Evolutionary conservation across 2,329 filamentous ascomycete species (phyloP), one percentile per base, ranked within the genome.

Genomic region (Aureobasidium zeae): DNA sequence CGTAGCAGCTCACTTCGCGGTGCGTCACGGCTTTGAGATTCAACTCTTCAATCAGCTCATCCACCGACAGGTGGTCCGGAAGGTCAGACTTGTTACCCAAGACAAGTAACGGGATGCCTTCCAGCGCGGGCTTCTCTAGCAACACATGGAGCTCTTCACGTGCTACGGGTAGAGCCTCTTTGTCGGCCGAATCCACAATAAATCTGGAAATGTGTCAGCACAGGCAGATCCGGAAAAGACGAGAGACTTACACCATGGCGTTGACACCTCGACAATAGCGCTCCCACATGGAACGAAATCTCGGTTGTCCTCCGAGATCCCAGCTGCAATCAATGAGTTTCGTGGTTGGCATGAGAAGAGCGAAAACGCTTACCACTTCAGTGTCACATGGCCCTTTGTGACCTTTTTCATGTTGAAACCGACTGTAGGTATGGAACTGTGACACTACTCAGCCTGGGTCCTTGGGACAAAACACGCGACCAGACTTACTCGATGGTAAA

Each of bases 381-480:
- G 74, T 56, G 91, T 94, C 63, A 98, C 91, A 76, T 96, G 89
- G 55, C 91, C 91, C 61, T 91, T 89, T 68, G 95, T 88, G 56
- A 98, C 87, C 54, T 84, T 82, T 74, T 96, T 96, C 80, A 95
- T 94, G 66, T 96, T 98, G 73, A 96, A 96, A 53, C 91, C 91
- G 57, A 98, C 89, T 12, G 91, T 98, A 49, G 91, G 91, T 63
- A 96, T 95, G 53, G 89, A 94, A 72, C 89, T 96, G 13, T 41
- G 37, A 4, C 37, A 41, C 37, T 17, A 11, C 19, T 41, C 32
- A 41, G 37, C 21, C 20, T 10, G 21, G 5, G 10, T 13, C 17
- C 8, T 15, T n/a, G 31, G n/a, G 22, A 70, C 60, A 67, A 53
- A 30, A 12, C 32, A 60, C 19, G 15, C 22, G 2, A 34, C 15